Conservation (phyloP, 2,329 filamentous ascomycete species). For the Botryosphaeria dothidea region DNA sequence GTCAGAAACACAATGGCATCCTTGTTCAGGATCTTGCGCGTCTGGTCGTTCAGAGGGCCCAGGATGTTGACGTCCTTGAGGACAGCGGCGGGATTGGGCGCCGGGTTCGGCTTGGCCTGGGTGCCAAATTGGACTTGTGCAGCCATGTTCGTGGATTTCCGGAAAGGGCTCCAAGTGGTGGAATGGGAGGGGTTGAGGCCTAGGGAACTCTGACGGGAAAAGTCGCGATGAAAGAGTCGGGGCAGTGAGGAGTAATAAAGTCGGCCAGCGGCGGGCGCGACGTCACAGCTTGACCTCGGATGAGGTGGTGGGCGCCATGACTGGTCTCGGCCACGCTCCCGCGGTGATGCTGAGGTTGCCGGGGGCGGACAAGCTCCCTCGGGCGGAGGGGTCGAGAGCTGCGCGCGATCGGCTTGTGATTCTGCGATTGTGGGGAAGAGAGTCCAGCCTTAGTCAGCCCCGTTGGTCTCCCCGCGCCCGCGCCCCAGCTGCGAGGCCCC, state of each 20-base stretch:
- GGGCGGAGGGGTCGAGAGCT: conserved; percentile 17
- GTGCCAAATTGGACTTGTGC: conserved; percentile 18
- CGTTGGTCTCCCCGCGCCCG: background rate
- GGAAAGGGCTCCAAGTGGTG: conserved; percentile 1
- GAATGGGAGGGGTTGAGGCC: background rate
- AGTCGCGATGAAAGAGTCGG: conserved; percentile 1
- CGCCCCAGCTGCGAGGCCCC: background rate
- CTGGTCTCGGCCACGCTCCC: conserved; percentile 2
- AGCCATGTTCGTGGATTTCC: conserved; percentile 3
- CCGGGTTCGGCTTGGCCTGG: conserved; percentile 52
- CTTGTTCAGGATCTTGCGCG: conserved; percentile 89
- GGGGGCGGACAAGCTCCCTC: conserved; percentile 15
- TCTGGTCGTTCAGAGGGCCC: conserved; percentile 73
- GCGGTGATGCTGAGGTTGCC: conserved; percentile 10
- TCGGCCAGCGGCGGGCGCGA: background rate
- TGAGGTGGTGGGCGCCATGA: conserved; percentile 7
- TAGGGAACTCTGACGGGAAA: background rate
- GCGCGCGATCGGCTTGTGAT: conserved; percentile 18
- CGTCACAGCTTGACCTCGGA: conserved; percentile 19
- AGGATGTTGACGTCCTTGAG: conserved; percentile 87
- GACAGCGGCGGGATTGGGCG: conserved; percentile 67
- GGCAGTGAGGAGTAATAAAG: conserved; percentile 13
- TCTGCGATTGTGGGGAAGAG: conserved; percentile 12
- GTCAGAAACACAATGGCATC: conserved; percentile 90
- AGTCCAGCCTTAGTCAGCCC: conserved; percentile 9